Base-by-base conservation (phyloP, 805 yeast species). In the Cyberlindnera suaveolens region DNA sequence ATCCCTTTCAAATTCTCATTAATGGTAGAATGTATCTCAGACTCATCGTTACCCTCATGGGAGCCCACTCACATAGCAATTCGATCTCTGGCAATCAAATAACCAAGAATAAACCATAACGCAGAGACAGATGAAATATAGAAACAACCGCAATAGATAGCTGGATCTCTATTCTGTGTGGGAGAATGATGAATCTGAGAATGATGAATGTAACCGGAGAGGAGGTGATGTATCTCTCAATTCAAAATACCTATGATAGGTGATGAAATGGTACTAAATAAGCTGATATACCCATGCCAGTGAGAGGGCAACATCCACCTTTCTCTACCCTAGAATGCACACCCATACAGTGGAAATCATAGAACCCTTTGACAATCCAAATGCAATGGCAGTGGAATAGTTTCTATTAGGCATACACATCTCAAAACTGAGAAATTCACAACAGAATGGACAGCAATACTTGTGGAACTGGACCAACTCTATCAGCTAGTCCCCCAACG, bases 341-440 rank as follows among this genome's bases (percentile, higher is more conserved):
- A 80, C 74, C 74, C 78, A 81, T 35, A 80, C 64, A 11, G 78
- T 66, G 3, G 86, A 86, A 81, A 80, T 79, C 30, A 76, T 43
- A 1, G 70, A 62, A 34, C 88, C 88, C 49, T 63, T 67, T 6
- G 79, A 48, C 16, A 80, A 31, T 1, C 77, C 75, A 52, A 78
- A 75, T 0, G 64, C 71, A 9, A 78, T 52, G 1, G 79, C 75
- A 1, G 82, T 75, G 1, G 81, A 80, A 48, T 62, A 72, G 51
- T 77, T 78, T 43, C 75, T 63, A 11, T 78, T 72, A 3, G 84
- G 82, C 23, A 74, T 66, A 79, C 80, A 74, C 75, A 74, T 70
- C 11, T 75, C 75, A 44, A 68, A 60, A 14, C 70, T 54, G 36
- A 74, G 61, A 2, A 74, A 39, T 1, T 65, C 36, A 70, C 73